Base-by-base conservation (phyloP, 1,139 yeast genomes). In the Blastobotrys ciferrii region DNA sequence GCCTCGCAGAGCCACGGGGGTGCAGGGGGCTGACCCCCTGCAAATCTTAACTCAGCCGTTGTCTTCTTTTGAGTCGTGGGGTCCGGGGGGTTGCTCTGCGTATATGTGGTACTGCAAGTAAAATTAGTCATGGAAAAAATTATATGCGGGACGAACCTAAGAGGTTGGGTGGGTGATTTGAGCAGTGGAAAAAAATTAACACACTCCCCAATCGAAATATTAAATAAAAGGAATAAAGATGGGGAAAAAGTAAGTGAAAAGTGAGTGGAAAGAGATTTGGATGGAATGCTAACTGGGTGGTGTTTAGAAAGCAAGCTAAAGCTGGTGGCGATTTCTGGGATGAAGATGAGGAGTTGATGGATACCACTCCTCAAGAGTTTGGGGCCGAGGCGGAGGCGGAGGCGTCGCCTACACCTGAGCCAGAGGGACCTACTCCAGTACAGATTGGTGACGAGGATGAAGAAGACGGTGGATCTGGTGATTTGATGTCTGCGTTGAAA, bases 311-410 rank as follows among this genome's bases (percentile, higher is more conserved):
- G 50, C 81, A 81, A 67, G 73, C 76, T 57, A 79, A 76, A 73
- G 59, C 63, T 75, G 85, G 80, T 48, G 84, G 80, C 50, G 91
- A 82, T 63, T 77, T 80, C 73, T 86, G 94, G 92, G 96, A 86
- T 51, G 95, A 87, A 53, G 96, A 85, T 4, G 68, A 75, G 51
- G 84, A 78, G 49, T 87, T 80, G 40, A 59, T 60, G 56, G 70
- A 72, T 44, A 75, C 81, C 23, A 77, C 75, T 57, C 77, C 77
- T 47, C 81, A 80, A 65, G 86, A 81, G 61, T 67, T 80, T 40
- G 83, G 80, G 6, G 62, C 62, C 14, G 46, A 58, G 14, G 13
- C 40, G 9, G 32, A 30, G 20, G 35, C 14, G 11, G 12, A 19
- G 4, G 4, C 40, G 12, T 11, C 40, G 17, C 14, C n/a, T 11